Percentiles rank a stretch among this genome's conserved stretches.
Conservation (phyloP, 2,329 filamentous ascomycete genomes). For the Boeremia exigua region DNA sequence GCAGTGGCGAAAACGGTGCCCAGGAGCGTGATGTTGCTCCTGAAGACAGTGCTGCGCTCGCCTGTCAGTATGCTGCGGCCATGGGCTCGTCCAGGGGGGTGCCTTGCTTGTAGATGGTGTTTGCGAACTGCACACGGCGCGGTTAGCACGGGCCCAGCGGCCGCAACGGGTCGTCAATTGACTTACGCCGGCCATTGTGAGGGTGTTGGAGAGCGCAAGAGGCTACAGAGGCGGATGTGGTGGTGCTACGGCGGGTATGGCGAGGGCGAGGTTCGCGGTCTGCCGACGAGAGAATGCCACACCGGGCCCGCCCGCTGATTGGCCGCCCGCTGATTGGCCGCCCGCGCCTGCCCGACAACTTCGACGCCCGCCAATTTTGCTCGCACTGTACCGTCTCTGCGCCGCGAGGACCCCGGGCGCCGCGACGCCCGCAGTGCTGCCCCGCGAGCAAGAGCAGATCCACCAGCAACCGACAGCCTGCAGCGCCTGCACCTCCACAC, state of each 20-base stretch:
- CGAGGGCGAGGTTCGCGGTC: constrained; percentile 23
- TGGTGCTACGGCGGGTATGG: constrained; percentile 34
- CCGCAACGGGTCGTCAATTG: constrained; percentile 29
- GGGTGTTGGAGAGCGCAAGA: constrained; percentile 26
- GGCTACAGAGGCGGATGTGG: constrained; percentile 31
- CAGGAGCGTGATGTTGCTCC: constrained; percentile 87
- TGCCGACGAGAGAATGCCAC: neutral
- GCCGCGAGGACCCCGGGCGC: constrained; percentile 2
- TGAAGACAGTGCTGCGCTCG: constrained; percentile 74
- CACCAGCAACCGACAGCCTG: too few species aligned
- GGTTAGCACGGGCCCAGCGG: constrained; percentile 31
- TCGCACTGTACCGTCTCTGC: neutral
- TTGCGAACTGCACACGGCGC: constrained; percentile 52
- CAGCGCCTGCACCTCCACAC: too few species aligned
- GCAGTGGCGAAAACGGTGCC: constrained; percentile 83
- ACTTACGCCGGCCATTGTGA: constrained; percentile 68
- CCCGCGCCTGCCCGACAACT: neutral
- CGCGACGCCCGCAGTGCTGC: too few species aligned
- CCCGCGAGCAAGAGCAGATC: too few species aligned
- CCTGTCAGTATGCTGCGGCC: constrained; percentile 35
- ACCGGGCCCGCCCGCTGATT: constrained; percentile 14
- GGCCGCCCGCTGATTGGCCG: constrained; percentile 40
- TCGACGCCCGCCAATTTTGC: constrained; percentile 1
- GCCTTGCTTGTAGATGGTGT: constrained; percentile 61
- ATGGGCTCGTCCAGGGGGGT: constrained; percentile 22